Conservation (phyloP, 2,329 filamentous ascomycete species). For the Bertia moriformis region DNA sequence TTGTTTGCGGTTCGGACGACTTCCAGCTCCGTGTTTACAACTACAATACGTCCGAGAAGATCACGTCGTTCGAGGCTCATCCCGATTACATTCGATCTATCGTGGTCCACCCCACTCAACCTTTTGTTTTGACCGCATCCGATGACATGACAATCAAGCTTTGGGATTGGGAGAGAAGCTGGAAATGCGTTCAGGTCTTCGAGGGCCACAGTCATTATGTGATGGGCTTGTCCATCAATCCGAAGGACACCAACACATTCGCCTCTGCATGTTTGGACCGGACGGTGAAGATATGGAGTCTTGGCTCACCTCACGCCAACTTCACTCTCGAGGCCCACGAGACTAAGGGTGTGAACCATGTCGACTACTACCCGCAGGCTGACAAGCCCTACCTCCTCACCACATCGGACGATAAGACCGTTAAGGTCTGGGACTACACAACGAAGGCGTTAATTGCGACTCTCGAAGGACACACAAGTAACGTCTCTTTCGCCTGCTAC, state of each 20-base stretch:
- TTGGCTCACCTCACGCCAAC: constrained; percentile 85
- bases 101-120: constrained; percentile 84
- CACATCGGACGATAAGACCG: constrained; percentile 63
- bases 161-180: constrained; percentile 97
- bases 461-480: constrained; percentile 90
- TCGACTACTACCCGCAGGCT: constrained; percentile 71
- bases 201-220: constrained; percentile 95
- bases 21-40: constrained; percentile 86
- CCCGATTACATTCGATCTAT: constrained; percentile 98
- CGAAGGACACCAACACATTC: constrained; percentile 86
- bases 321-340: constrained; percentile 96
- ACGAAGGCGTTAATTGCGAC: constrained; percentile 95
- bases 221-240: constrained; percentile 93
- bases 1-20: constrained; percentile 86
- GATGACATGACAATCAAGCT: constrained; percentile 98
- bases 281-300: constrained; percentile 95
- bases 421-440: constrained; percentile 79
- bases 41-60: constrained; percentile 98
- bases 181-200: constrained; percentile 95
- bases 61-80: constrained; percentile 90
- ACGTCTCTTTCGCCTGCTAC: constrained; percentile 95
- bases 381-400: constrained; percentile 82
- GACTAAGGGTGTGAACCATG: constrained; percentile 93
- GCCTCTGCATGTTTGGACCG: constrained; percentile 89
- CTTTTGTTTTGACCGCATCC: constrained; percentile 87